phyloP scores from a whole-genome alignment of 805 yeast genomes.

The Candida fluviatilis region DNA sequence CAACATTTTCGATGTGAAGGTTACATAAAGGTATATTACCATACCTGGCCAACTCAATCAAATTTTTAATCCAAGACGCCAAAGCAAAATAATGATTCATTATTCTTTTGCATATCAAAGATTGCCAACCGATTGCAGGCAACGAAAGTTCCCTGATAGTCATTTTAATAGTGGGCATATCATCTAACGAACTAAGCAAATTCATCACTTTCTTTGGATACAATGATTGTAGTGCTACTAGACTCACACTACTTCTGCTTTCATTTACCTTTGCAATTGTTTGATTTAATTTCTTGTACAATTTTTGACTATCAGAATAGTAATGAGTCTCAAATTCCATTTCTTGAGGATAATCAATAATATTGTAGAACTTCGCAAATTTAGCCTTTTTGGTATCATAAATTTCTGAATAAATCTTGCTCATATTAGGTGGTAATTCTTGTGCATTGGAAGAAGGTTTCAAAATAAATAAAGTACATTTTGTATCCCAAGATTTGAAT shows the following conservation, averaged over 20 bases:
- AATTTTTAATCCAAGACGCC: slow-evolving; percentile 66
- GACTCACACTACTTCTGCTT: slow-evolving; percentile 54
- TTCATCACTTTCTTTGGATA: slow-evolving; percentile 43
- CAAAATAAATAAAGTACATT: slow-evolving; percentile 50
- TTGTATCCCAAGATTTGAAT: slow-evolving; percentile 58
- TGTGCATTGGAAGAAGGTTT: slow-evolving; percentile 71
- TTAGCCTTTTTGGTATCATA: slow-evolving; percentile 44
- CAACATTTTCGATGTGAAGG: slow-evolving; percentile 69
- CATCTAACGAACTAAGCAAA: slow-evolving; percentile 43
- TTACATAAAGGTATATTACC: slow-evolving; percentile 86
- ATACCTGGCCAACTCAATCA: slow-evolving; percentile 62
- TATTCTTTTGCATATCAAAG: slow-evolving; percentile 57
- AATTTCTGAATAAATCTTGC: slow-evolving; percentile 52
- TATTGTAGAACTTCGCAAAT: slow-evolving; percentile 36
- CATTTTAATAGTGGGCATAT: slow-evolving; percentile 63
- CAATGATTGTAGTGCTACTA: slow-evolving; percentile 75
- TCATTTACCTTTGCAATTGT: slow-evolving; percentile 54
- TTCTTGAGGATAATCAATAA: slow-evolving; percentile 50
- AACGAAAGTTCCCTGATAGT: slow-evolving; percentile 52
- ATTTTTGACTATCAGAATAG: slow-evolving; percentile 49
- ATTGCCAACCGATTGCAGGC: slow-evolving; percentile 83
- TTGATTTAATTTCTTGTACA: slow-evolving; percentile 57
- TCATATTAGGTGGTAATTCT: slow-evolving; percentile 52
- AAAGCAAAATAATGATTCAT: slow-evolving; percentile 69
- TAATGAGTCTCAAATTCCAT: slow-evolving; percentile 53